Evolutionary conservation across 2,329 filamentous ascomycete species (phyloP), one percentile per base, ranked within the genome.

Genomic region (Fusarium annulatum): DNA sequence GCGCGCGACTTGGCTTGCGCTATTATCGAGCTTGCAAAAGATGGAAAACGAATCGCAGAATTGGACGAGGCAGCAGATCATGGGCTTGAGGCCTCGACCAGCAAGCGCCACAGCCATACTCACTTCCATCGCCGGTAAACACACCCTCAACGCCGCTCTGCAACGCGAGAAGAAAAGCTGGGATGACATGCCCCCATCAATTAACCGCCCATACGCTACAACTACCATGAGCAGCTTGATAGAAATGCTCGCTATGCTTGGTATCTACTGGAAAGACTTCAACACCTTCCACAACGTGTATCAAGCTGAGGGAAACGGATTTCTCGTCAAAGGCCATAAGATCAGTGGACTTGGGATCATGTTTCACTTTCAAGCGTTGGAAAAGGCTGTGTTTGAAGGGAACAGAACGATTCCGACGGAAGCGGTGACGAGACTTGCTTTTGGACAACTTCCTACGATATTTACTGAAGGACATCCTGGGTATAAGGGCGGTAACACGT

Each of bases 21-120:
- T 69, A 1, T 7, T 69, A 0, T 69, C 67, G 1, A 69, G 59
- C 6, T n/a, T 69, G 2, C 67, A 69, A 19, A 69, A 65, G 42
- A 69, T 69, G 67, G 67, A 69, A 4, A 69, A 59, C 1, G 51
- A 69, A 3, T 69, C 67, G 2, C 67, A 64, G 9, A 69, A 69
- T 16, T 69, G 67, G 67, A 69, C 67, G 1, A 43, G 67, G 5
- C 67, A 69, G 3, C 67, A 69, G 9, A 69, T 69, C 45, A 69
- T 69, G 65, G 9, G 65, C 7, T 23, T 69, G 1, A 26, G 59
- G 11, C 67, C 67, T 2, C 51, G 67, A 3, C 67, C 67, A 39
- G 18, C 59, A 2, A 64, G 65, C 1, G 59, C 65, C 0, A 51
- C 67, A 34, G 67, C 67, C 1, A 69, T 69, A 16, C 60, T 69